A percentile compares a stretch with the other conserved stretches of the same genome.
phyloP scores from a whole-genome alignment of 441 rosid genomes.

The Flueggea neowawraea region DNA sequence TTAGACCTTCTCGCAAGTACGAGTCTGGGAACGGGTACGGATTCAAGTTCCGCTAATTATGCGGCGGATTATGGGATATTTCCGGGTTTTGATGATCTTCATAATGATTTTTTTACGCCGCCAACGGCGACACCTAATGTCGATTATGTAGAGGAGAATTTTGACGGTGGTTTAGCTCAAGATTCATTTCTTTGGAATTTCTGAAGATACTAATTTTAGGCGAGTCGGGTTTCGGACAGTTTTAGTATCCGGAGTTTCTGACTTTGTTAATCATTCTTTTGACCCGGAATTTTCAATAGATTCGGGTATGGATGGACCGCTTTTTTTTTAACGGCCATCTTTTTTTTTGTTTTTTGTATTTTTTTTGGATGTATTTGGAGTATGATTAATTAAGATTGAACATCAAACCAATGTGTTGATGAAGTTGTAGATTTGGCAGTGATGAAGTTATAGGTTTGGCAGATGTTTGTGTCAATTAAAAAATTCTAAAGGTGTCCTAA shows the following conservation, averaged over 20 bases:
- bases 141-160: slow-evolving; percentile 22
- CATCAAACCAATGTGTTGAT: too few relatives aligned
- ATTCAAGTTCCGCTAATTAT: slow-evolving; percentile 12
- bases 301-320: slow-evolving; percentile 1
- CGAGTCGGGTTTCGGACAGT: slow-evolving; percentile 14
- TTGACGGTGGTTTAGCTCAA: slow-evolving; percentile 15
- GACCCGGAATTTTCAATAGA: too few relatives aligned
- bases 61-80: slow-evolving; percentile 29
- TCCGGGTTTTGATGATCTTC: slow-evolving; percentile 45
- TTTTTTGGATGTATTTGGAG: not conserved
- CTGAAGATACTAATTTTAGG: not conserved
- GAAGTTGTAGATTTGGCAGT: too few relatives aligned
- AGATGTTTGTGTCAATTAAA: too few relatives aligned
- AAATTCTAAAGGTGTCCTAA: too few relatives aligned
- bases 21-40: slow-evolving; percentile 8
- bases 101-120: slow-evolving; percentile 11
- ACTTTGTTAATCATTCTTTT: not conserved
- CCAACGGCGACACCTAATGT: slow-evolving; percentile 1
- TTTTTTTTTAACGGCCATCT: slow-evolving; percentile 9
- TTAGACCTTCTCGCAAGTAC: slow-evolving; percentile 30
- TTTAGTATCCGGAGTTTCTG: slow-evolving; percentile 11
- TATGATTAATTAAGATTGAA: too few relatives aligned
- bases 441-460: too few relatives aligned
- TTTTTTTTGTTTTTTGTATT: not conserved
- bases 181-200: slow-evolving; percentile 37